phyloP scores from a whole-genome alignment of 257 asterid species.

The Henckelia pumila region DNA sequence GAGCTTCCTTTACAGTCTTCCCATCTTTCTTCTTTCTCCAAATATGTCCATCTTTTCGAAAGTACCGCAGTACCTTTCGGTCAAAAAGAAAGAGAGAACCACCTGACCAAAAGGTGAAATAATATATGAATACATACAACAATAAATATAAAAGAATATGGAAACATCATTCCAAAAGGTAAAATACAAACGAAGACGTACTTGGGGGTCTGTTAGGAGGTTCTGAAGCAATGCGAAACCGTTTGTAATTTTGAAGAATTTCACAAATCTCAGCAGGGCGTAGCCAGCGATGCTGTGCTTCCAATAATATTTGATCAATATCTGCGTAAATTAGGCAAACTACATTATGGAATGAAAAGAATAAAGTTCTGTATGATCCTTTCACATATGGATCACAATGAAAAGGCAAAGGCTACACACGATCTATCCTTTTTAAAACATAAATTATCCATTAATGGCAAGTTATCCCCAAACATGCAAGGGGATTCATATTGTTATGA shows the following conservation, averaged over 20 bases:
- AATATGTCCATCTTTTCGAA: slow-evolving; percentile 90
- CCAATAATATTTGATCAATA: slow-evolving; percentile 74
- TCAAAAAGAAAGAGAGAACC: slow-evolving; percentile 95
- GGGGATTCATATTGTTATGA: background rate
- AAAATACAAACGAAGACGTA: slow-evolving; percentile 30
- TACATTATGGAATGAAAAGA: slow-evolving; percentile 13
- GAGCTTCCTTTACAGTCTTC: slow-evolving; percentile 93
- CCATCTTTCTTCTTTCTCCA: slow-evolving; percentile 98
- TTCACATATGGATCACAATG: background rate
- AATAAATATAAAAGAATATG: no score
- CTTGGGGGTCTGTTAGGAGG: slow-evolving; percentile 82
- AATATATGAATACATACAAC: slow-evolving; percentile 9
- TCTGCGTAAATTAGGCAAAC: slow-evolving; percentile 50
- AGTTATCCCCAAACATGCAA: background rate
- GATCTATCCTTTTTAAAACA: no score
- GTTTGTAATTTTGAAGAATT: slow-evolving; percentile 67
- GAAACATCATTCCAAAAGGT: background rate
- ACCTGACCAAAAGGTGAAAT: slow-evolving; percentile 39
- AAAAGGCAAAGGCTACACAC: background rate
- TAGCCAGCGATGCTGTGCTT: slow-evolving; percentile 86
- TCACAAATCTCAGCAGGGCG: slow-evolving; percentile 95
- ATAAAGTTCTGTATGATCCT: background rate
- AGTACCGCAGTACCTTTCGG: slow-evolving; percentile 85
- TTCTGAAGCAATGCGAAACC: slow-evolving; percentile 68
- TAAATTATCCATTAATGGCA: background rate